Evolutionary conservation across 352 stramenopile genomes (phyloP), one percentile per base, ranked within the genome.

Genomic region (Pythium angustatum): DNA sequence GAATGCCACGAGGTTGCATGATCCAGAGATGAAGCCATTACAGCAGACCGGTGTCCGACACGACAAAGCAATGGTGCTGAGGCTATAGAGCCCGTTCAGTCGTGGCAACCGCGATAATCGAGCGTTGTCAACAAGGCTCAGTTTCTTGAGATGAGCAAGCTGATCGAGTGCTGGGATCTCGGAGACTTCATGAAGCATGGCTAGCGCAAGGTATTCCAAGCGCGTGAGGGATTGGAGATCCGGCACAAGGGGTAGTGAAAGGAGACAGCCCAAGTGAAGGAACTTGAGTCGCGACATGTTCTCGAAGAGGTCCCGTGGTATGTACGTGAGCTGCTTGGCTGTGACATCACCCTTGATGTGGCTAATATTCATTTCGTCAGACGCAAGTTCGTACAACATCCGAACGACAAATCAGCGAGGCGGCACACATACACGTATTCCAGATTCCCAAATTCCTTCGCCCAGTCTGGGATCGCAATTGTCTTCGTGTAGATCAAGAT

Each of bases 401-500:
- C n/a, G 44, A 41, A 17, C 51, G 40, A 3, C 63, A 54, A 36
- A 58, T 66, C 34, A 66, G 48, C 8, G 3, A 67, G 17, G 31
- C n/a, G n/a, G n/a, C 51, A 70, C 17, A 66, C 62, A n/a, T 65
- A 74, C 68, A 75, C 41, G 24, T 69, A 75, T 4, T 64, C 31
- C 1, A 75, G 22, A 0, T 62, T 4, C 27, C 12, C 54, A 24
- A 72, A 66, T 9, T 72, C 63, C 31, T 63, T 62, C 6, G 40
- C 34, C 69, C 69, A 76, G 2, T 49, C 27, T 14, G 69, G 69
- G 27, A 76, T 43, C 8, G 14, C 15, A 17, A 48, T 9, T 3
- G 58, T 70, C 21, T 68, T 68, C 8, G 69, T 70, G 36, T 76
- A 72, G 28, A 76, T 64, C 34, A 76, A 27, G 40, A 66, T 77